A percentile compares a stretch with the other conserved stretches of the same genome.
phyloP scores from a whole-genome alignment of 192 early-diverging fungal genomes.

The Coemansia erecta region DNA sequence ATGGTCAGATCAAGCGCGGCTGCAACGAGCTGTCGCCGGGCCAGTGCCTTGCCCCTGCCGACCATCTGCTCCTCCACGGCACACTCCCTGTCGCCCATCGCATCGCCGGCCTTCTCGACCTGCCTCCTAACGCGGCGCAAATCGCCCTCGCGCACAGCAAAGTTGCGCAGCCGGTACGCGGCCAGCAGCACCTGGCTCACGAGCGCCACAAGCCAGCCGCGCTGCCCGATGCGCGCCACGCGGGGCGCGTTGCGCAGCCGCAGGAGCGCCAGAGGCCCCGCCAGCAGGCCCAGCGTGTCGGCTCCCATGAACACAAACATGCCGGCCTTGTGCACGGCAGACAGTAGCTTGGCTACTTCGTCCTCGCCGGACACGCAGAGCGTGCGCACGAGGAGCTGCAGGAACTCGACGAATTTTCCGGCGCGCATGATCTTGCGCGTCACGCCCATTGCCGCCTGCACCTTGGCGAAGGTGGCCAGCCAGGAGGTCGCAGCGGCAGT shows the following conservation, averaged over 20 bases:
- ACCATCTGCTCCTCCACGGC: slow-evolving; percentile 30
- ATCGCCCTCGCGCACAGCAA: slow-evolving; percentile 26
- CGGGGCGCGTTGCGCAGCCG: slow-evolving; percentile 21
- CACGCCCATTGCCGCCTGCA: slow-evolving; percentile 28
- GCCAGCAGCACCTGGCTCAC: slow-evolving; percentile 27
- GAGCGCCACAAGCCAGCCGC: slow-evolving; percentile 42
- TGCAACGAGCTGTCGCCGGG: slow-evolving; percentile 25
- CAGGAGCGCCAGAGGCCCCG: slow-evolving; percentile 23
- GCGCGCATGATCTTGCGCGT: slow-evolving; percentile 46
- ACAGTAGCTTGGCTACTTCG: slow-evolving; percentile 28
- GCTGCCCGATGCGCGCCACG: slow-evolving; percentile 31
- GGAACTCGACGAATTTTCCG: slow-evolving; percentile 48
- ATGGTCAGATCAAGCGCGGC: slow-evolving; percentile 51
- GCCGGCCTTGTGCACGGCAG: slow-evolving; percentile 35
- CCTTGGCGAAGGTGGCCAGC: slow-evolving; percentile 21
- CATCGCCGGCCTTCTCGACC: slow-evolving; percentile 29
- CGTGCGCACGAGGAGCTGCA: slow-evolving; percentile 17
- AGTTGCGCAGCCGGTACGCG: slow-evolving; percentile 34
- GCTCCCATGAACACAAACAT: slow-evolving; percentile 50
- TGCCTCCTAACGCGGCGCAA: slow-evolving; percentile 32
- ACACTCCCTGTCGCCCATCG: slow-evolving; percentile 32
- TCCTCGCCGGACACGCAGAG: slow-evolving; percentile 18
- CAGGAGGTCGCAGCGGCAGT: no score
- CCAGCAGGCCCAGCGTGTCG: slow-evolving; percentile 36
- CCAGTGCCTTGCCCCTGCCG: slow-evolving; percentile 11